These are phyloP conservation scores for Naematelia aurantialba DNA, from an alignment of 768 basidiomycete genomes.

Conservation along the genomic window DNA sequence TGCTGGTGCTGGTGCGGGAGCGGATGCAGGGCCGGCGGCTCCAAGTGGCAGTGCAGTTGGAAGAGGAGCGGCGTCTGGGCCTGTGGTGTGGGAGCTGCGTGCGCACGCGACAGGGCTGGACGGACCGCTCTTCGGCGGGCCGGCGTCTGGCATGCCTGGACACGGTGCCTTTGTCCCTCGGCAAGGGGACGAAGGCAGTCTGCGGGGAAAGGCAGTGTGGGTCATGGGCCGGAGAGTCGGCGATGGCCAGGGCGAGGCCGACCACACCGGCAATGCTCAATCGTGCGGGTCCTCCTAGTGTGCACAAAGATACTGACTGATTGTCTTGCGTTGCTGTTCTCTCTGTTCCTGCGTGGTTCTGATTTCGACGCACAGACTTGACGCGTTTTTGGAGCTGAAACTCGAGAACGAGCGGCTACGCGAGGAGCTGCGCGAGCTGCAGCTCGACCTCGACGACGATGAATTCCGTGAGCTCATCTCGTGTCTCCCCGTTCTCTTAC, in stretches of 20 bases:
- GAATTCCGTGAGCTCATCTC: slow-evolving; percentile 18
- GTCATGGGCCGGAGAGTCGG: slow-evolving; percentile 44
- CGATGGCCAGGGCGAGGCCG: slow-evolving; percentile 9
- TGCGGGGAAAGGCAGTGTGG: slow-evolving; percentile 48
- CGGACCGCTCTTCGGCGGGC: neutral
- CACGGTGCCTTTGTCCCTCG: slow-evolving; percentile 11
- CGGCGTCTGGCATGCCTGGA: slow-evolving; percentile 7
- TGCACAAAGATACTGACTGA: too few relatives aligned
- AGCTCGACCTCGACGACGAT: slow-evolving; percentile 35
- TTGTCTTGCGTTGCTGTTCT: too few relatives aligned
- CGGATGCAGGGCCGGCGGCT: too few relatives aligned
- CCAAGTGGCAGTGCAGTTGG: neutral
- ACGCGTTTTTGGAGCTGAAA: slow-evolving; percentile 69
- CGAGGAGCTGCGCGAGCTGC: slow-evolving; percentile 54
- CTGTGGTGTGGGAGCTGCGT: slow-evolving; percentile 37
- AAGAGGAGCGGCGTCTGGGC: slow-evolving; percentile 10
- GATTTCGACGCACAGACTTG: slow-evolving; percentile 36
- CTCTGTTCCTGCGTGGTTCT: neutral
- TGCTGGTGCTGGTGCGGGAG: too few relatives aligned
- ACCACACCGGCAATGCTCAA: slow-evolving; percentile 21
- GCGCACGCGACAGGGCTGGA: slow-evolving; percentile 37
- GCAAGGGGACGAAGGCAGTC: slow-evolving; percentile 6
- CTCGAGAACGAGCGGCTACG: slow-evolving; percentile 78
- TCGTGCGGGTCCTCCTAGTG: too few relatives aligned
- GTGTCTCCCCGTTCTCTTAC: neutral